These are phyloP conservation scores for Neonectria faginata DNA, from an alignment of 2,329 filamentous ascomycete species.

Conservation along the genomic window DNA sequence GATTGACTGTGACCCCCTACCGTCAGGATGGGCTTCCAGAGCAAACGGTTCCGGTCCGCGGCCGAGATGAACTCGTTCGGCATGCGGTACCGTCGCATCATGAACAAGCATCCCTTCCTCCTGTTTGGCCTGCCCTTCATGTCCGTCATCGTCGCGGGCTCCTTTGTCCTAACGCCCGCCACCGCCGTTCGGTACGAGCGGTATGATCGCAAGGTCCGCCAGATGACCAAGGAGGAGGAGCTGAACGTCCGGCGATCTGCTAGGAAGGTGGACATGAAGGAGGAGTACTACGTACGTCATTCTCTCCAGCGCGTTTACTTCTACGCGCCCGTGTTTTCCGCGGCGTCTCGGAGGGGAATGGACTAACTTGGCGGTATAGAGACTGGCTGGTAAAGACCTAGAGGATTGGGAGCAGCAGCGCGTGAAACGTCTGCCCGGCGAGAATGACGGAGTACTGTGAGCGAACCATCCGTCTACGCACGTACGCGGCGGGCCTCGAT, in stretches of 20 bases:
- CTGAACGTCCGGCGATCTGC: conserved; percentile 80
- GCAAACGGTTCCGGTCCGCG: conserved; percentile 77
- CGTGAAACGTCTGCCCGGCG: conserved; percentile 88
- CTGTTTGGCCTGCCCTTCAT: conserved; percentile 96
- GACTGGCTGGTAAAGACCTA: conserved; percentile 80
- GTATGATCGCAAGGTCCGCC: conserved; percentile 88
- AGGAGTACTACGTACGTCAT: conserved; percentile 84
- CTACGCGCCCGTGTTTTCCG: not conserved
- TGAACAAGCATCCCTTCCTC: conserved; percentile 86
- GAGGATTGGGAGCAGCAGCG: conserved; percentile 98
- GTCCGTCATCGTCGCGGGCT: conserved; percentile 87
- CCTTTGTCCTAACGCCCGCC: conserved; percentile 93
- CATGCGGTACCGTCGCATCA: conserved; percentile 78
- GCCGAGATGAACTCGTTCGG: conserved; percentile 77
- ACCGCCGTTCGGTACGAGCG: conserved; percentile 94
- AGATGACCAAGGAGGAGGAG: conserved; percentile 87
- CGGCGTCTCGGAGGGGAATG: not conserved
- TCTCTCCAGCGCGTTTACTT: not conserved
- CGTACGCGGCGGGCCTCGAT: conserved; percentile 12
- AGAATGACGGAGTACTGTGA: conserved; percentile 82
- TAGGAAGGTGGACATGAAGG: conserved; percentile 81
- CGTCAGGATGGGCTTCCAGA: conserved; percentile 66
- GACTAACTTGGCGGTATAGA: conserved; percentile 41
- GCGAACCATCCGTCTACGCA: conserved; percentile 19
- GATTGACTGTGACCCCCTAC: conserved; percentile 6